Conservation (phyloP, 2,329 filamentous ascomycete species). For the Cladosporium sp. region DNA sequence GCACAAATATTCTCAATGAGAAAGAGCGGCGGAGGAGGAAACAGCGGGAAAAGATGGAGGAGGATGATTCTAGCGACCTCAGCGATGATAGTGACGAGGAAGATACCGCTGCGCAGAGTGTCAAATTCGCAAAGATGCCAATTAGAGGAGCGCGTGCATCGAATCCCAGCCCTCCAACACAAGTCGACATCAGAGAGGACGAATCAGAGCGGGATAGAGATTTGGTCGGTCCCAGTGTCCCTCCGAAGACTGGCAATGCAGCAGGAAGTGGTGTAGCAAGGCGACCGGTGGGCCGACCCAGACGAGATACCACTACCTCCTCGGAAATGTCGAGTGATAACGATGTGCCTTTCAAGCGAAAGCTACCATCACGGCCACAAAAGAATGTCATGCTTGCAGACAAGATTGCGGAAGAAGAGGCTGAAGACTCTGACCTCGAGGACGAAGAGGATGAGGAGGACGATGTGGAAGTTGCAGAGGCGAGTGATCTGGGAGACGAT, state of each 20-base stretch:
- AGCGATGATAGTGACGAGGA: conserved; percentile 71
- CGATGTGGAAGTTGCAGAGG: conserved; percentile 30
- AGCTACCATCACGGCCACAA: conserved; percentile 52
- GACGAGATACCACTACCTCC: conserved; percentile 74
- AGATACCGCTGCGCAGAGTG: conserved; percentile 72
- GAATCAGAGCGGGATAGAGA: conserved; percentile 24
- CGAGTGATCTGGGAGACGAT: conserved; percentile 47
- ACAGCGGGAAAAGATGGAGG: conserved; percentile 69
- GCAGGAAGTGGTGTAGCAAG: conserved; percentile 27
- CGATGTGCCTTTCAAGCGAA: conserved; percentile 62
- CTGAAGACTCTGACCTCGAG: conserved; percentile 30
- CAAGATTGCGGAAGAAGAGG: conserved; percentile 49
- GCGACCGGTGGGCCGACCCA: conserved; percentile 54
- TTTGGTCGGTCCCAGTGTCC: conserved; percentile 49
- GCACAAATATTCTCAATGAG: conserved; percentile 49
- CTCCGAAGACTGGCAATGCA: background rate
- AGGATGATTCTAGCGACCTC: conserved; percentile 81
- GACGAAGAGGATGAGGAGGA: conserved; percentile 33
- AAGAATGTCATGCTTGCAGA: conserved; percentile 52
- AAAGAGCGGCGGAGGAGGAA: conserved; percentile 61
- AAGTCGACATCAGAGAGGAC: conserved; percentile 9
- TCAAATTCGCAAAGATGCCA: conserved; percentile 95
- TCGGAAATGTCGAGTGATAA: conserved; percentile 82
- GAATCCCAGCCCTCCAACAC: conserved; percentile 68
- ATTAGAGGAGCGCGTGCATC: conserved; percentile 65